These are phyloP conservation scores for Aureobasidium leucospermi DNA, from an alignment of 2,329 filamentous ascomycete species.

Conservation along the genomic window DNA sequence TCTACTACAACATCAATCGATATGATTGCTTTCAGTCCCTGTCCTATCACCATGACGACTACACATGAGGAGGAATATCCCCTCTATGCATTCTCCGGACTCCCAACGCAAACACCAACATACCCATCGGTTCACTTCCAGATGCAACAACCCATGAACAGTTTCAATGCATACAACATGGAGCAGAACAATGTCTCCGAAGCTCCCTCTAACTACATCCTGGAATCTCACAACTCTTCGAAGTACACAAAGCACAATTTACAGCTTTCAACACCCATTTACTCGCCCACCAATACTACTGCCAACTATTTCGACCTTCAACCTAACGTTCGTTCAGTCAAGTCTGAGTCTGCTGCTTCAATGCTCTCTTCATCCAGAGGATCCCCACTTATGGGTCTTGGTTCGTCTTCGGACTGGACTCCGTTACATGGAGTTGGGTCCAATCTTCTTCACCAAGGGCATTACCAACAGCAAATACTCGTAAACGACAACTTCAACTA, in stretches of 20 bases:
- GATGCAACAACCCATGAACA: neutral
- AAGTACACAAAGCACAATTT: neutral
- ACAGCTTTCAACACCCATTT: constrained; percentile 27
- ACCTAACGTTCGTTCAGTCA: constrained; percentile 39
- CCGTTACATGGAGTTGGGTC: constrained; percentile 52
- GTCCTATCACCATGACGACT: neutral
- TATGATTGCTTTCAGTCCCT: constrained; percentile 8
- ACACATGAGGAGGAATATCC: constrained; percentile 3
- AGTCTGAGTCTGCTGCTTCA: constrained; percentile 46
- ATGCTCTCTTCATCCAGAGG: constrained; percentile 44
- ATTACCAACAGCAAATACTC: constrained; percentile 43
- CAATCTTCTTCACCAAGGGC: constrained; percentile 54
- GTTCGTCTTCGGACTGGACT: constrained; percentile 53
- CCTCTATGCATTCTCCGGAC: constrained; percentile 1
- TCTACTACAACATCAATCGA: neutral
- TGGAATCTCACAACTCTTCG: neutral
- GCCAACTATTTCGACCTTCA: constrained; percentile 39
- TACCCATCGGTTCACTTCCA: neutral
- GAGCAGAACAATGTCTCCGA: neutral
- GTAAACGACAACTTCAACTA: constrained; percentile 51
- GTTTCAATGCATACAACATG: neutral
- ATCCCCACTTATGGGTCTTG: constrained; percentile 50
- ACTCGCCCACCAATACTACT: constrained; percentile 37
- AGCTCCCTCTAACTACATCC: neutral
- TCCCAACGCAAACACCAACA: neutral